Conservation (phyloP, 2,329 filamentous ascomycete species). For the Venturia aucupariae region DNA sequence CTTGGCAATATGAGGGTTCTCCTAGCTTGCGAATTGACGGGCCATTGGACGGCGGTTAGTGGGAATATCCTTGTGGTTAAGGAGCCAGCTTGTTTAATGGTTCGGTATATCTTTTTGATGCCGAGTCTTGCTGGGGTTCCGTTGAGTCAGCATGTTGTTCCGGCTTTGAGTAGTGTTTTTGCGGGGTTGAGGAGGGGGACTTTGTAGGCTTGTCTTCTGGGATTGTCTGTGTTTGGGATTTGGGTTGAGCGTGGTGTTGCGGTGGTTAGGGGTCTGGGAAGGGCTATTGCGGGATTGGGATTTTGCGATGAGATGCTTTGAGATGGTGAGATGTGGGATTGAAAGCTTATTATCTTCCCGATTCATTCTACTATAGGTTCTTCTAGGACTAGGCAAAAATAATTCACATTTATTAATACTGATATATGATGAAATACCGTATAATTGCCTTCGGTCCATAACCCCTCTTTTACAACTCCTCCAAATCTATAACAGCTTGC, state of each 20-base stretch:
- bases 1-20: slow-evolving; percentile 24
- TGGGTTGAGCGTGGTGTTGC: background rate
- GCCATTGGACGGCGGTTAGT: slow-evolving; percentile 14
- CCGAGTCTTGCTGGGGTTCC: slow-evolving; percentile 18
- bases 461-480: too few relatives aligned
- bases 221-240: too few relatives aligned
- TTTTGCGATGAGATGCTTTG: too few relatives aligned
- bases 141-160: slow-evolving; percentile 17
- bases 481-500: too few relatives aligned
- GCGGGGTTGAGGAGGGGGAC: slow-evolving; percentile 19
- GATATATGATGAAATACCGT: too few relatives aligned
- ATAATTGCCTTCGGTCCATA: too few relatives aligned
- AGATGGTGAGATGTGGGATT: too few relatives aligned
- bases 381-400: too few relatives aligned
- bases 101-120: slow-evolving; percentile 27
- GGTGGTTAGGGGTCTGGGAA: background rate
- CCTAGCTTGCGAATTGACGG: slow-evolving; percentile 24
- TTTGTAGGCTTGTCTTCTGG: slow-evolving; percentile 11
- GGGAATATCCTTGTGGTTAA: slow-evolving; percentile 23
- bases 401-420: too few relatives aligned
- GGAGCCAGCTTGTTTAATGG: slow-evolving; percentile 24
- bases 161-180: slow-evolving; percentile 20
- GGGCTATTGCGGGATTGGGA: too few relatives aligned
- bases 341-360: too few relatives aligned
- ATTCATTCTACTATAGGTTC: too few relatives aligned